Conservation (phyloP, 768 basidiomycete genomes). For the Kwoniella sp. region DNA sequence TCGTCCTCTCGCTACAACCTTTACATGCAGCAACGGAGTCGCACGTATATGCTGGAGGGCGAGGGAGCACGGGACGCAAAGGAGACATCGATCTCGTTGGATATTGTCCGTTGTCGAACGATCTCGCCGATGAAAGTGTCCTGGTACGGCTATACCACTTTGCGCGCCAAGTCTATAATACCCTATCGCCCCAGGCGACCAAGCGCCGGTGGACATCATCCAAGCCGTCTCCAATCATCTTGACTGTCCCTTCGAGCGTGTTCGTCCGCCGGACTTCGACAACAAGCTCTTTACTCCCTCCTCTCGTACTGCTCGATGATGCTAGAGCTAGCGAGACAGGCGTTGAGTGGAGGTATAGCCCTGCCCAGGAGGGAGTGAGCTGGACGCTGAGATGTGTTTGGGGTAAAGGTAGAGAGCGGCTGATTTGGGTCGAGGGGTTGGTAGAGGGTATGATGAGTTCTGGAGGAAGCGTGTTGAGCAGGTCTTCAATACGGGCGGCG, state of each 20-base stretch:
- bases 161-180: conserved; percentile 13
- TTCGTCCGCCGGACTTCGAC: conserved; percentile 38
- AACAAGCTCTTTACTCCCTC: conserved; percentile 29
- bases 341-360: conserved; percentile 29
- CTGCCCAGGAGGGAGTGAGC: conserved; percentile 42
- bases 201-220: conserved; percentile 37
- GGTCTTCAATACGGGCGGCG: conserved; percentile 43
- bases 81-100: too few species aligned
- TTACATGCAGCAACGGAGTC: too few species aligned
- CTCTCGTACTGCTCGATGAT: not conserved
- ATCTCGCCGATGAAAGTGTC: too few species aligned
- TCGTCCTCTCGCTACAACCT: too few species aligned
- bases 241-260: conserved; percentile 30
- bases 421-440: conserved; percentile 4
- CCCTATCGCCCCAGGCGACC: conserved; percentile 39
- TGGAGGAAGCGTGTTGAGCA: conserved; percentile 32
- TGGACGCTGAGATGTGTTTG: conserved; percentile 31
- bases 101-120: too few species aligned
- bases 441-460: conserved; percentile 17
- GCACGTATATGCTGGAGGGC: too few species aligned
- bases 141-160: too few species aligned
- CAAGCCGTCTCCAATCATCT: conserved; percentile 37
- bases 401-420: conserved; percentile 32
- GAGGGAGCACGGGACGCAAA: too few species aligned
- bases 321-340: conserved; percentile 5